Evolutionary conservation across 768 basidiomycete species (phyloP), one percentile per base, ranked within the genome.

Genomic region (Tulasnella sp.): DNA sequence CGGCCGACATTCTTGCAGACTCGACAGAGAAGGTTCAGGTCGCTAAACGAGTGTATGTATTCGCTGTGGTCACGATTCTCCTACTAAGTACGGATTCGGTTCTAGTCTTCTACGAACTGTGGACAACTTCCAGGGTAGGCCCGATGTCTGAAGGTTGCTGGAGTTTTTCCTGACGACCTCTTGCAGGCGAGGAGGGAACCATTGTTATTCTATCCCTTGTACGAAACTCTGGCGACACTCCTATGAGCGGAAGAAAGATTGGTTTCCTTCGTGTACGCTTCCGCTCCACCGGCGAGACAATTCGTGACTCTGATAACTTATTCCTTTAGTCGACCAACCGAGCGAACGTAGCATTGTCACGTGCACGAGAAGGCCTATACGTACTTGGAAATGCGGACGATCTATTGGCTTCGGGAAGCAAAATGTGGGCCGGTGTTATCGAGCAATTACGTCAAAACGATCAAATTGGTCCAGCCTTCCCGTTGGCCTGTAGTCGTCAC

Each of bases 121-220:
- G 1, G 93, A 95, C 81, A 94, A 92, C 77, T 95, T 90, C 83
- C 94, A 95, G 84, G 76, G 76, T 60, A 24, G 41, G 9, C 44
- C 18, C 11, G 3, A 16, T 48, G 3, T 11, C 20, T 3, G 14
- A 5, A 20, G 4, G 24, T 24, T 24, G 22, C 44, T 28, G 3
- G 44, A 41, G 44, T 2, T 22, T 46, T 22, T 11, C 37, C 22
- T 16, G 2, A 46, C 8, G 7, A 20, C 22, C n/a, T 1, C 7
- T 58, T 40, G 5, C 60, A 77, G 76, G 82, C 31, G 85, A 85
- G 72, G 85, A 85, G 77, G 85, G 84, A 1, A 82, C 92, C 87
- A 89, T 94, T 76, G 89, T 94, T 46, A 93, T 95, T 37, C 87
- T 95, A 7, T 93, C 93, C 0, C 87, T 94, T 20, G 93, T 95